phyloP scores from a whole-genome alignment of 371 early-diverging fungal species.

The Thermomucor indicae-seudaticae region DNA sequence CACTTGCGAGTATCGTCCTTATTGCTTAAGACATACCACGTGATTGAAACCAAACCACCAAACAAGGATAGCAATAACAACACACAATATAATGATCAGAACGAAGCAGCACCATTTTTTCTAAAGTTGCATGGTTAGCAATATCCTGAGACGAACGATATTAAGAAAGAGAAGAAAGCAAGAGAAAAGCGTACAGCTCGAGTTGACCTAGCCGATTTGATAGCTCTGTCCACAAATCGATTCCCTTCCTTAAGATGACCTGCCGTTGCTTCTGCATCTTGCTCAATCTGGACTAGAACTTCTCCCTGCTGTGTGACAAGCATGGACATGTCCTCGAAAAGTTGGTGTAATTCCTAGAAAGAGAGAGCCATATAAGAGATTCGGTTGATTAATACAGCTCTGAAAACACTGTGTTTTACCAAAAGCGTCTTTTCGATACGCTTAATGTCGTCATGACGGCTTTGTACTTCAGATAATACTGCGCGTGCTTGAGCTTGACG shows the following conservation, averaged over 20 bases:
- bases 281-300: constrained; percentile 62
- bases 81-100: constrained; percentile 35
- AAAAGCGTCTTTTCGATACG: constrained; percentile 75
- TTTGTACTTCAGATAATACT: constrained; percentile 75
- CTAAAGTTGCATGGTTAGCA: constrained; percentile 9
- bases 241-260: constrained; percentile 62
- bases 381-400: no score
- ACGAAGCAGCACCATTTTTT: constrained; percentile 55
- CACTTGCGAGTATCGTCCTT: no score
- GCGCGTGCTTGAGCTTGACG: constrained; percentile 67
- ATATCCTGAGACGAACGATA: neutral
- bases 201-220: constrained; percentile 57
- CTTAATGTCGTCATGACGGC: constrained; percentile 75
- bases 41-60: constrained; percentile 35
- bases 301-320: constrained; percentile 74
- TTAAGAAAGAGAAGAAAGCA: neutral
- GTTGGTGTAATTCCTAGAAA: constrained; percentile 7
- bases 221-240: constrained; percentile 56
- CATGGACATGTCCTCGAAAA: constrained; percentile 67
- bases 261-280: constrained; percentile 56
- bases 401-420: no score
- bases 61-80: constrained; percentile 37
- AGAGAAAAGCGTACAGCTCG: constrained; percentile 46
- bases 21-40: no score
- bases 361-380: no score